Evolutionary conservation across 169 alveolate genomes (phyloP), one percentile per base, ranked within the genome.

Genomic region (Eimeria falciformis): DNA sequence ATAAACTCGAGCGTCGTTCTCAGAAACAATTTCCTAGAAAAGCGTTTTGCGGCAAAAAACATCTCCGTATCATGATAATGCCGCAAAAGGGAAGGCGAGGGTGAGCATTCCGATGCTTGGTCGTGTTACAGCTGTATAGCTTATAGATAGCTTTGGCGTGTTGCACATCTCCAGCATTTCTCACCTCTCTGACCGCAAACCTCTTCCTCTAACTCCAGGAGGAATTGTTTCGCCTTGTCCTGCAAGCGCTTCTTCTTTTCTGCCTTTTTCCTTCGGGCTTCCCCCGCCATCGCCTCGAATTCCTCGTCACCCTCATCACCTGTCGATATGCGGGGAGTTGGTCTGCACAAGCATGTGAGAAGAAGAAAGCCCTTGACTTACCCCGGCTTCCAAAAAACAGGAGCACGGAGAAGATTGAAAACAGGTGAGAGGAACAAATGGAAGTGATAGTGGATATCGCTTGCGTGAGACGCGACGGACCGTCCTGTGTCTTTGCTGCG

Each of bases 181-280:
- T 27, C 65, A 89, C 93, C 89, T 66, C 93, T 55, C 62, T 56
- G 89, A 3, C 93, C 93, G 29, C 58, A 71, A 25, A 89, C 89
- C 27, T 75, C 93, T 18, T 75, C 90, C 5, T 82, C 90, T 2
- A 43, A 0, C 46, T 58, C 40, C 11, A 90, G 93, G 45, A 89
- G 27, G 62, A 56, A 77, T 29, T 5, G 37, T 33, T 58, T 47
- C 0, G 93, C 93, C 83, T 56, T 75, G 50, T 89, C 93, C 53
- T 75, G 43, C 84, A 89, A 40, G 17, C 69, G 90, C 40, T 89
- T 45, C 62, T 89, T 89, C 84, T 77, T 89, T 53, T 50, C 62
- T 18, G 14, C 45, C 45, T 75, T 89, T 25, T n/a, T n/a, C 37
- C 47, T 62, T 68, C 73, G 75, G 53, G 71, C 17, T 62, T 40